Evolutionary conservation across 2,329 filamentous ascomycete species (phyloP).

Genomic region (Fusarium luffae): DNA sequence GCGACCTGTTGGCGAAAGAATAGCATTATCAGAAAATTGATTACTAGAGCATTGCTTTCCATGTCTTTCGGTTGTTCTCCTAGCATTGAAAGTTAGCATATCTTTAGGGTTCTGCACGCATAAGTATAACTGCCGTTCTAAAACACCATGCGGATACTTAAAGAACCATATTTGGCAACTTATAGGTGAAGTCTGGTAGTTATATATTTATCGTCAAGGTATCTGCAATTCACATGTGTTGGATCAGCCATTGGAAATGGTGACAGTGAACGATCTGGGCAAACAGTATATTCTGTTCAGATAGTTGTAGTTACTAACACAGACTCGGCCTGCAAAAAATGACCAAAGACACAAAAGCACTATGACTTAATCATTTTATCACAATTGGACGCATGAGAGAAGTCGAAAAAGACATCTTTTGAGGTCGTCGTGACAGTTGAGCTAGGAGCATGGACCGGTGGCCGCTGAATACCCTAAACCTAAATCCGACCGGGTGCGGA

Average conservation of each 20-base stretch:
- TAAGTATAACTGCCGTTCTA: neutral
- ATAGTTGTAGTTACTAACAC: neutral
- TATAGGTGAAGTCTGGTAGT: neutral
- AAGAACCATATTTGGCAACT: neutral
- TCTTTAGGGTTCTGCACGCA: neutral
- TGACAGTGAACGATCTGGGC: too few relatives aligned
- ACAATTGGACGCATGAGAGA: neutral
- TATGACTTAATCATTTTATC: neutral
- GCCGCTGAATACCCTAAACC: slow-evolving; percentile 20
- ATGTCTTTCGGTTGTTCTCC: neutral
- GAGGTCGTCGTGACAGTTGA: neutral
- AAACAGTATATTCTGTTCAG: too few relatives aligned
- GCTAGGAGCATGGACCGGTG: slow-evolving; percentile 12
- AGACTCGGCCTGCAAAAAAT: too few relatives aligned
- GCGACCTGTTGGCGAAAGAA: neutral
- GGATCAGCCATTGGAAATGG: neutral
- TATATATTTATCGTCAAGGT: too few relatives aligned
- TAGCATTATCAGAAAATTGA: neutral
- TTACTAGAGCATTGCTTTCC: neutral
- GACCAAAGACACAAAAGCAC: neutral
- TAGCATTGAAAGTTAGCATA: neutral
- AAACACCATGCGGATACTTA: neutral
- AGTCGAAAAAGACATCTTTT: neutral
- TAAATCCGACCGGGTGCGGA: slow-evolving; percentile 5
- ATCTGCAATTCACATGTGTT: neutral